phyloP scores from a whole-genome alignment of 495 filamentous ascomycete genomes.

The Venustampulla echinocandica region DNA sequence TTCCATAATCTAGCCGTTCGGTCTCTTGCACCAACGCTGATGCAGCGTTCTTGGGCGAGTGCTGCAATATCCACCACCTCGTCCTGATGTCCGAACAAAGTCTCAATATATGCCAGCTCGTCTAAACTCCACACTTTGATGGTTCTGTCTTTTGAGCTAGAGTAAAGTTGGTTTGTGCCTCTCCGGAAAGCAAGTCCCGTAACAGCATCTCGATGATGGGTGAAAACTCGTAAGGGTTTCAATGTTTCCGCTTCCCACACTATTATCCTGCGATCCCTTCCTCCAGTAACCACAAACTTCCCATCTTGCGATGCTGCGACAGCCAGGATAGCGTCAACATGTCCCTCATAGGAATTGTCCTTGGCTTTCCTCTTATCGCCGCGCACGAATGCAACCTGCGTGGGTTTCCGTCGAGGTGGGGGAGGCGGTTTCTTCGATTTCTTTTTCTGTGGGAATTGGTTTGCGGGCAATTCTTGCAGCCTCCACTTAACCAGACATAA shows the following conservation, averaged over 20 bases:
- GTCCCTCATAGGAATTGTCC: conserved; percentile 60
- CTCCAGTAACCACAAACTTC: conserved; percentile 84
- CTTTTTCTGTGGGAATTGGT: conserved; percentile 39
- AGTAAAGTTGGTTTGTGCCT: conserved; percentile 88
- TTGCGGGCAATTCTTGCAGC: conserved; percentile 48
- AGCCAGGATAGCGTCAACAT: conserved; percentile 65
- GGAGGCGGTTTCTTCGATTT: conserved; percentile 55
- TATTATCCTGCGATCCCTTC: conserved; percentile 69
- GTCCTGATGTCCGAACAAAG: conserved; percentile 93
- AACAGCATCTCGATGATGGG: conserved; percentile 84
- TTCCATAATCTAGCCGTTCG: conserved; percentile 95
- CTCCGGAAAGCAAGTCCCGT: conserved; percentile 76
- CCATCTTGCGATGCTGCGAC: conserved; percentile 84
- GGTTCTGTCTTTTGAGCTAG: conserved; percentile 77
- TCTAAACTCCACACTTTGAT: conserved; percentile 72
- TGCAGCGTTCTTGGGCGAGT: conserved; percentile 74
- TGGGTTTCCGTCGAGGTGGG: conserved; percentile 61
- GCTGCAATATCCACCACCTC: conserved; percentile 75
- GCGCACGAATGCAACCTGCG: conserved; percentile 54
- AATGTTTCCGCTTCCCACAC: conserved; percentile 77
- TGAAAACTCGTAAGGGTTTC: conserved; percentile 70
- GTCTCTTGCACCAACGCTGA: conserved; percentile 83
- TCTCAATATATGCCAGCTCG: conserved; percentile 84
- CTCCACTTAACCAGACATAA: conserved; percentile 80
- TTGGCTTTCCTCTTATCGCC: conserved; percentile 55